These are phyloP conservation scores for Pleurotus tuoliensis DNA, from an alignment of 768 basidiomycete genomes.

Conservation along the genomic window DNA sequence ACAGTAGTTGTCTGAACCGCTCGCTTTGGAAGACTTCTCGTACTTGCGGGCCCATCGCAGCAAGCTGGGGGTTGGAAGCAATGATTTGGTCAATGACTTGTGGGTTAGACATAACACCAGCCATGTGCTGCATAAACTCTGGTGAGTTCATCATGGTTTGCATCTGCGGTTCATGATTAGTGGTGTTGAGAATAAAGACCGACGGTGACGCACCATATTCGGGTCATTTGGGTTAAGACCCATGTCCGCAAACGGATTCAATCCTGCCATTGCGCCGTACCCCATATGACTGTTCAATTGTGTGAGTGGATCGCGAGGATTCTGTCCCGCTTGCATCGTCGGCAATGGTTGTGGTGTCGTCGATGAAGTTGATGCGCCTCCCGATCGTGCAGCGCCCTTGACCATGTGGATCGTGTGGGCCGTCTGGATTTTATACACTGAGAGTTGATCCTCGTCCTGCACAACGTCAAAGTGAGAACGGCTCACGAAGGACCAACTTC, in stretches of 20 bases:
- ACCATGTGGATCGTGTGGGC: conserved; percentile 93
- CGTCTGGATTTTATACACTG: conserved; percentile 87
- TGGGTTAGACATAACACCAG: conserved; percentile 80
- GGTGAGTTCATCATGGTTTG: conserved; percentile 84
- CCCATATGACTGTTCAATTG: conserved; percentile 76
- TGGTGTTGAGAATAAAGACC: not conserved
- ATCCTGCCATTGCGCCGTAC: conserved; percentile 75
- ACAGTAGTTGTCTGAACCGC: conserved; percentile 75
- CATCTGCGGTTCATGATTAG: conserved; percentile 41
- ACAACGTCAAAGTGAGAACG: not conserved
- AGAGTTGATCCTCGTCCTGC: conserved; percentile 79
- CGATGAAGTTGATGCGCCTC: conserved; percentile 32
- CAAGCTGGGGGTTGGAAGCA: conserved; percentile 73
- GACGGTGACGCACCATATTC: conserved; percentile 66
- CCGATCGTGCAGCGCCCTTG: conserved; percentile 67
- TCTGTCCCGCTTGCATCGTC: conserved; percentile 89
- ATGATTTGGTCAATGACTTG: conserved; percentile 87
- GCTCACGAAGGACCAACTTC: not conserved
- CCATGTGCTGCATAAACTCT: conserved; percentile 86
- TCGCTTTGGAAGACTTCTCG: conserved; percentile 76
- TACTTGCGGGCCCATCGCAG: conserved; percentile 75
- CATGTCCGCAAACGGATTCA: conserved; percentile 92
- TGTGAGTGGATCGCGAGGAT: conserved; percentile 81
- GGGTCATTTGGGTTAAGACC: conserved; percentile 91
- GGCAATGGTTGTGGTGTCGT: conserved; percentile 62